These are phyloP conservation scores for Linnemannia exigua DNA, from an alignment of 192 early-diverging fungal species.

Conservation along the genomic window DNA sequence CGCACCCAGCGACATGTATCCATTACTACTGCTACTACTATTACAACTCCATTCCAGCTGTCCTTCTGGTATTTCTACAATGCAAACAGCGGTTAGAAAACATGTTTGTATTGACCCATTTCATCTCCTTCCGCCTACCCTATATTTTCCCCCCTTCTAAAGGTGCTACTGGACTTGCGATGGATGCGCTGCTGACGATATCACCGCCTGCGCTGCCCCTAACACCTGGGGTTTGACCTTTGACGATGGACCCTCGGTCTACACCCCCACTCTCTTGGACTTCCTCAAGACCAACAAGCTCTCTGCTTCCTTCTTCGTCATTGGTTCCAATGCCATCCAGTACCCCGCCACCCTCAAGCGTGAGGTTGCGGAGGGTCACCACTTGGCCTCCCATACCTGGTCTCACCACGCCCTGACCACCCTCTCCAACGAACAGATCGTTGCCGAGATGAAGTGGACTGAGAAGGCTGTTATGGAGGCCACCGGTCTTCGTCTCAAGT, in stretches of 20 bases:
- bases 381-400: slow-evolving; percentile 77
- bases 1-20: no score
- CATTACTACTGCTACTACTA: no score
- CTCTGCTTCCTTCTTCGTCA: slow-evolving; percentile 68
- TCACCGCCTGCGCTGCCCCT: slow-evolving; percentile 60
- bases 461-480: slow-evolving; percentile 67
- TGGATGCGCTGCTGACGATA: slow-evolving; percentile 59
- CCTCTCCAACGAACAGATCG: slow-evolving; percentile 60
- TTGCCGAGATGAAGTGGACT: slow-evolving; percentile 79
- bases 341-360: slow-evolving; percentile 60
- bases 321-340: slow-evolving; percentile 64
- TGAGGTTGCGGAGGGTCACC: slow-evolving; percentile 63
- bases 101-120: neutral
- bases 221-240: slow-evolving; percentile 69
- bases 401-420: slow-evolving; percentile 70
- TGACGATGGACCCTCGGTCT: slow-evolving; percentile 67
- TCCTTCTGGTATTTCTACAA: no score
- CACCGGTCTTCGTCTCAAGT: slow-evolving; percentile 68
- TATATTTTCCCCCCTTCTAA: neutral
- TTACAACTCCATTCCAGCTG: no score
- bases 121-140: neutral
- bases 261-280: slow-evolving; percentile 60
- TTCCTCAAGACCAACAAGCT: slow-evolving; percentile 60
- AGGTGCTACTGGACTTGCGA: slow-evolving; percentile 63
- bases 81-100: no score